Percentiles rank a stretch among this genome's conserved stretches.
These are phyloP conservation scores for Aspergillus ibericus DNA, from an alignment of 2,329 filamentous ascomycete species.

Conservation along the genomic window DNA sequence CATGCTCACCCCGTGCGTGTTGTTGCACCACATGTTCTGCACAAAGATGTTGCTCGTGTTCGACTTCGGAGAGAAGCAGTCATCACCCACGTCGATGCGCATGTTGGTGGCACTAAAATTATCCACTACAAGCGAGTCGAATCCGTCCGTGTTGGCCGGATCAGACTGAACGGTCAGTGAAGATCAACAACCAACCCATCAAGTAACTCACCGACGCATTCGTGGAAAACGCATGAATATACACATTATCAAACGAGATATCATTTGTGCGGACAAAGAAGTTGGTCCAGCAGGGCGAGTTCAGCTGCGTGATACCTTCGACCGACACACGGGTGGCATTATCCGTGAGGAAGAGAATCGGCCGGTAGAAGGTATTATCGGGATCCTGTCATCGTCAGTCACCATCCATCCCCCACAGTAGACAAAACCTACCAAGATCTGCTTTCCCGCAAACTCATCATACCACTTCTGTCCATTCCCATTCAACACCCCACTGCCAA, in stretches of 20 bases:
- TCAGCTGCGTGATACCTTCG: conserved; percentile 59
- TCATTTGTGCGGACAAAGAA: conserved; percentile 61
- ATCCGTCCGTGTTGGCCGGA: conserved; percentile 64
- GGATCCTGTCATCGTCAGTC: conserved; percentile 41
- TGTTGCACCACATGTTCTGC: conserved; percentile 62
- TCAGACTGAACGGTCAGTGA: conserved; percentile 32
- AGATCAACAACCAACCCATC: background rate
- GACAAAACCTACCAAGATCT: conserved; percentile 31
- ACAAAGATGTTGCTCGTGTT: conserved; percentile 61
- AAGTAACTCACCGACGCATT: conserved; percentile 38
- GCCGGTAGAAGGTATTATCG: conserved; percentile 57
- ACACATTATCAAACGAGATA: conserved; percentile 55
- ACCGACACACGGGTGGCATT: conserved; percentile 60
- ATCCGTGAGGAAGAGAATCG: conserved; percentile 62
- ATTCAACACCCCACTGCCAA: conserved; percentile 57
- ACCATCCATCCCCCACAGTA: too few relatives aligned
- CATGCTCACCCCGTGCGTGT: conserved; percentile 59
- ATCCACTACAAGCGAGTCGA: conserved; percentile 61
- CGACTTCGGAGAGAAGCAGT: conserved; percentile 63
- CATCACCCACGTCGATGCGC: conserved; percentile 58
- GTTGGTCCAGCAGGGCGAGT: conserved; percentile 65
- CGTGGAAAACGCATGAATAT: conserved; percentile 56
- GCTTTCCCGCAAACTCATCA: conserved; percentile 48
- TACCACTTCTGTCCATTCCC: conserved; percentile 57
- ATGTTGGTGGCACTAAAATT: conserved; percentile 53